Evolutionary conservation across 1,284 basidiomycete genomes (phyloP), one percentile per base, ranked within the genome.

Genomic region (Leccinum griseonigrum): DNA sequence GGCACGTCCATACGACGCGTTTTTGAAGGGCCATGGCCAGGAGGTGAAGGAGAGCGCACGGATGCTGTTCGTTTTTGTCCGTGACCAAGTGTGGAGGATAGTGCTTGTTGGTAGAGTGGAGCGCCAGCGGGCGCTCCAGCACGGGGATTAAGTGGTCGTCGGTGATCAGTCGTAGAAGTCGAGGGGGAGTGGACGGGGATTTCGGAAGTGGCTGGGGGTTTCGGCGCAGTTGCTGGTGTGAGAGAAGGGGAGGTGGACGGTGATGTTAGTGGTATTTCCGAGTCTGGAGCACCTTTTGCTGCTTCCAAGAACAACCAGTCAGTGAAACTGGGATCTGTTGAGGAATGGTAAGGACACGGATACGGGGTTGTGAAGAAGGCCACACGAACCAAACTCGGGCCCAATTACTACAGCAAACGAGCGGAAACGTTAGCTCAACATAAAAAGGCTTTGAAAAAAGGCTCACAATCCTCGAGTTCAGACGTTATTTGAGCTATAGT

Each of bases 231-330:
- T 53, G 60, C 48, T 34, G 60, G 11, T 59, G 64, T 16, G 74
- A 71, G 54, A 76, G 74, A 61, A 64, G 79, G 64, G 48, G 78
- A 64, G 26, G 77, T 68, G 55, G 79, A 63, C 31, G 77, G 65
- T n/a, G 73, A 60, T 50, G 72, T 65, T 18, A 68, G 54, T 50
- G 71, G 78, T 26, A 79, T 67, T 56, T 79, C 78, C 3, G 76
- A 70, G 64, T 83, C 85, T 3, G 82, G 76, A 29, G 79, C 81
- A 53, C 86, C 87, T 73, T 88, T 91, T 10, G 85, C 84, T 34
- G 90, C 90, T 72, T 91, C 89, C 32, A 78, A 75, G 70, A 95
- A 95, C 29, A 95, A 76, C 92, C 92, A 95, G 61, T 90, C 85
- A 26, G 91, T 92, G 73, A 95, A 94, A 63, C 79, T 85, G 55